Evolutionary conservation across 2,329 filamentous ascomycete species (phyloP), one percentile per base, ranked within the genome.

Genomic region (Furcasterigmium furcatum): DNA sequence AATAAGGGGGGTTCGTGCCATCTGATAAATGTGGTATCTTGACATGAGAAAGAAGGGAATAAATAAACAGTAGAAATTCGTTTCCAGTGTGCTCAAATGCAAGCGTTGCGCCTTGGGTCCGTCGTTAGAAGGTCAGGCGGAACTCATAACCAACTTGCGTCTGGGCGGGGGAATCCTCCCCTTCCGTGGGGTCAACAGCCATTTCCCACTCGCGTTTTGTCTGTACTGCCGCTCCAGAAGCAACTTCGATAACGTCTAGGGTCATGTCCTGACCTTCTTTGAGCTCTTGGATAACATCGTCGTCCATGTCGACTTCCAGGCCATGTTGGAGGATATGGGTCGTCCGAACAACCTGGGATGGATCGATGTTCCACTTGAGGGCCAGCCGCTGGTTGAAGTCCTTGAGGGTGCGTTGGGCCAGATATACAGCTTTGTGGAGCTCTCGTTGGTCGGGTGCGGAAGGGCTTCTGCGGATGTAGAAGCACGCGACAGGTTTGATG

Each of bases 211-310:
- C 80, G 29, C 71, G 65, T 57, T 83, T 82, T 32, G 70, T 55
- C 24, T 70, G 66, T 5, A 62, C 55, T 9, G 45, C 14, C 9
- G 63, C 47, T 8, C 55, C 55, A 34, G 56, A 52, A 24, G 63
- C 56, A n/a, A 71, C 57, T 54, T 79, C 73, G 16, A 63, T 61
- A 35, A 88, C 73, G 55, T 94, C 85, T 46, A 88, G 76, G 47
- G 85, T 80, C 86, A 97, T 94, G 59, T 96, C 92, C 64, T 97
- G 90, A 25, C 91, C 91, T 68, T 99, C 94, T 2, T 83, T 80
- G 43, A 97, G 73, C 63, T 92, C 87, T 38, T 80, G 79, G 25
- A 97, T 81, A 40, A 95, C 85, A 51, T 96, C 91, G 58, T 97
- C 91, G 58, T 97, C 94, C 56, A 97, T 79, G 59, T 95, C 82